phyloP scores from a whole-genome alignment of 176 grass and related monocot genomes.

The Cenchrus purpureus region DNA sequence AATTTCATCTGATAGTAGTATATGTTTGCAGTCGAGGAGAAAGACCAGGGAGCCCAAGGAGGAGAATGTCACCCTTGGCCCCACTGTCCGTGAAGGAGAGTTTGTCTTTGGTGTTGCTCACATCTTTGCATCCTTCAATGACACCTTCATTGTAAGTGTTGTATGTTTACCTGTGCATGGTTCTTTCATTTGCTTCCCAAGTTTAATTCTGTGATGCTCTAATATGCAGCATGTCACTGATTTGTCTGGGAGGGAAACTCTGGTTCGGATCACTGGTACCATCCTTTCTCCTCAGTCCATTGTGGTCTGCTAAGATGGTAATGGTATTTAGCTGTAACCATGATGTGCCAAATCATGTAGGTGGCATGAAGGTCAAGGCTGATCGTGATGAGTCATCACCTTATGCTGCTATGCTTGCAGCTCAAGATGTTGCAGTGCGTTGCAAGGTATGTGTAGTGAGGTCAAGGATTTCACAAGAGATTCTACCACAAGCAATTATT shows the following conservation, averaged over 20 bases:
- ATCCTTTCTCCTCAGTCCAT: background rate
- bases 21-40: slow-evolving; percentile 62
- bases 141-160: slow-evolving; percentile 75
- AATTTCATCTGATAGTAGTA: background rate
- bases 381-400: slow-evolving; percentile 91
- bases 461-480: background rate
- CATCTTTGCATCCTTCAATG: slow-evolving; percentile 86
- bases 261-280: slow-evolving; percentile 83
- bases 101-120: slow-evolving; percentile 82
- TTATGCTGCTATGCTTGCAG: slow-evolving; percentile 95
- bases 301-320: background rate
- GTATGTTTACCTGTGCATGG: background rate
- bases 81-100: slow-evolving; percentile 77
- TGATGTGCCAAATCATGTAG: slow-evolving; percentile 32
- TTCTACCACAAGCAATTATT: background rate
- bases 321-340: background rate
- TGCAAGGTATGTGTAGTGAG: slow-evolving; percentile 59
- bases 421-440: slow-evolving; percentile 78
- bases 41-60: slow-evolving; percentile 93
- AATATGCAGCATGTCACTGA: slow-evolving; percentile 78
- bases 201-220: background rate
- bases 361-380: slow-evolving; percentile 97
- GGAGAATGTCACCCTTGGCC: slow-evolving; percentile 78
- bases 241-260: slow-evolving; percentile 79
- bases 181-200: background rate